These are phyloP conservation scores for Rhodotorula graminis DNA, from an alignment of 768 basidiomycete genomes.

Conservation along the genomic window DNA sequence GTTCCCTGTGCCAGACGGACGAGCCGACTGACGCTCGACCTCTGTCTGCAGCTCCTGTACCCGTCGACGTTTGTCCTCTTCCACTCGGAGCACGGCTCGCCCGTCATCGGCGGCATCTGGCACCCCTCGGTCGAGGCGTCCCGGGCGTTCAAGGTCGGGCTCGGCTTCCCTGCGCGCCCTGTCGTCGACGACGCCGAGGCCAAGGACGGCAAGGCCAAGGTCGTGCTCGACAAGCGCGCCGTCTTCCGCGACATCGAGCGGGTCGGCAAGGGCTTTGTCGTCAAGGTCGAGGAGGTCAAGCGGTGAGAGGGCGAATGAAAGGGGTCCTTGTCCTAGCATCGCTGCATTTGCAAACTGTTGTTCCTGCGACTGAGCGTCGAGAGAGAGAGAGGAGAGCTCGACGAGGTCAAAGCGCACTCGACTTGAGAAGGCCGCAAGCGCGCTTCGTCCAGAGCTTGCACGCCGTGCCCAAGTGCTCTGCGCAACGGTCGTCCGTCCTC, in stretches of 20 bases:
- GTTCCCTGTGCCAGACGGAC: no score
- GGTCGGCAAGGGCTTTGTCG: slow-evolving; percentile 65
- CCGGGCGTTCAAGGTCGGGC: slow-evolving; percentile 71
- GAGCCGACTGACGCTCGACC: not conserved
- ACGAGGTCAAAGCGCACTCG: no score
- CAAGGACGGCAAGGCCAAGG: slow-evolving; percentile 44
- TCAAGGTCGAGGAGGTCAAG: slow-evolving; percentile 41
- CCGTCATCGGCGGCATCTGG: slow-evolving; percentile 77
- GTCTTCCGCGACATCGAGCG: slow-evolving; percentile 71
- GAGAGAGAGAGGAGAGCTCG: no score
- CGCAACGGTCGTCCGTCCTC: no score
- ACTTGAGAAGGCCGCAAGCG: no score
- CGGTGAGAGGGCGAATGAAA: not conserved
- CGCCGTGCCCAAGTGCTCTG: no score
- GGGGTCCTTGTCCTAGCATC: no score
- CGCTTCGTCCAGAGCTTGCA: no score
- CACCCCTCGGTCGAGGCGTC: slow-evolving; percentile 63
- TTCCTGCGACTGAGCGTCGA: no score
- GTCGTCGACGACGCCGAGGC: slow-evolving; percentile 40
- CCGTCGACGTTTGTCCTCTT: slow-evolving; percentile 59
- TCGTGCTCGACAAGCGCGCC: slow-evolving; percentile 49
- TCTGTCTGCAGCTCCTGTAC: slow-evolving; percentile 60
- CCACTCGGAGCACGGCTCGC: slow-evolving; percentile 74
- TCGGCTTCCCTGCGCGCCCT: slow-evolving; percentile 72
- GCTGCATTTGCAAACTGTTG: no score